Evolutionary conservation across 140 eudicot species (phyloP), one percentile per base, ranked within the genome.

Genomic region (Anethum foeniculum): DNA sequence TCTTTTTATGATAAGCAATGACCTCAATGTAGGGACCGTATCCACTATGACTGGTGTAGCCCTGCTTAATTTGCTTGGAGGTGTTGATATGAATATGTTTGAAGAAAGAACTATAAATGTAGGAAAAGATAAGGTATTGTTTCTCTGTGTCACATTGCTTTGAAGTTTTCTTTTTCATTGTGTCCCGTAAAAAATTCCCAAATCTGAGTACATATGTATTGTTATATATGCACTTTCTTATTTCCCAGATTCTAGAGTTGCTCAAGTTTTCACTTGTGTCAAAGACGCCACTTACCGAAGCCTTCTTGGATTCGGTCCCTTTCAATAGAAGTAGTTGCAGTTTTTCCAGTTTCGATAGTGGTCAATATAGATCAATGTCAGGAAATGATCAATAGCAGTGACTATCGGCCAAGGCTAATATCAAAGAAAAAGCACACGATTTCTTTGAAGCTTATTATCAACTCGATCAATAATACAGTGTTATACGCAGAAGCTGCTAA

Each of bases 401-500:
- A 39, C 43, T 2, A 2, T 3, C 43, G 5, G 43, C 6, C 6
- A 39, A 39, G 43, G 43, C 43, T 39, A 39, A 39, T 39, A 39
- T 25, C 74, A 21, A 84, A 80, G 16, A 30, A 39, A 28, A 41
- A 11, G 52, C 6, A 54, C 54, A 80, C 43, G 21, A 76, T 80
- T 39, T 44, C 64, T 19, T 43, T 84, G 65, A 84, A 84, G 68
- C 86, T 84, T 41, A 51, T 84, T 23, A 30, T 36, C 32, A 36
- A 80, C 84, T 80, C 41, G 67, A 39, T 44, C 23, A 49, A 74
- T 5, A 76, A 83, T 28, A 49, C 10, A 11, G 81, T 54, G 41
- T 64, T 84, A 23, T 84, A 80, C 52, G 84, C 86, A 64, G 81
- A 80, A 67, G 86, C 49, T 36, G 49, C 76, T 32, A 81, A 84